Base-by-base conservation (phyloP, 805 yeast species). In the Brettanomyces bruxellensis region DNA sequence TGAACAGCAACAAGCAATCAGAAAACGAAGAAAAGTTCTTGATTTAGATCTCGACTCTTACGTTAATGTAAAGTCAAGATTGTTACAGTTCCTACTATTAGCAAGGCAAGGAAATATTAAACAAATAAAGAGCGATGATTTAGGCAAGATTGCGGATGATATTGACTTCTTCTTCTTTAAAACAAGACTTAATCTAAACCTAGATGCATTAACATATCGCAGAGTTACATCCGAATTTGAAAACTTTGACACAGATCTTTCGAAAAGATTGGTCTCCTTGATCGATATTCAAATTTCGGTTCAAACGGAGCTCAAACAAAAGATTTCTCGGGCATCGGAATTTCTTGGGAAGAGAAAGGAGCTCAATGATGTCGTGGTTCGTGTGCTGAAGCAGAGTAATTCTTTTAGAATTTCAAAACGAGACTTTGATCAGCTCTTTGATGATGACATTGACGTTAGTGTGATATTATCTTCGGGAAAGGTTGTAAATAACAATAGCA, bases 31-130 rank as follows among this genome's bases (percentile, higher is more conserved):
- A 45, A 48, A 51, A 34, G 61, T 59, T 9, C 56, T 55, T 24
- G 68, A 64, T 45, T 39, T 57, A 9, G 68, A 62, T 41, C 32
- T 64, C 4, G 63, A 59, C 34, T 41, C 47, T 1, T 64, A 60
- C 40, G 14, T 55, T 4, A 51, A 57, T 25, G 38, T 55, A 12
- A 56, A 61, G 44, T 41, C 51, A 7, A 49, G 53, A 14, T 46
- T 62, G 6, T 37, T 57, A 4, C 47, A 47, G 25, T 8, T 40
- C 14, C 7, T 40, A 13, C 14, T 7, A n/a, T 41, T 44, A 3
- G 45, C 59, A 3, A 53, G 52, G 35, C 47, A 48, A 25, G 54
- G 53, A 9, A 47, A 49, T 12, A n/a, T 49, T 22, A 54, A 52
- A 13, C 44, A 45, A 4, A 44, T 55, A 18, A 39, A 44, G 1